phyloP scores from a whole-genome alignment of 2,329 filamentous ascomycete species.

The Aspergillus intermedius region DNA sequence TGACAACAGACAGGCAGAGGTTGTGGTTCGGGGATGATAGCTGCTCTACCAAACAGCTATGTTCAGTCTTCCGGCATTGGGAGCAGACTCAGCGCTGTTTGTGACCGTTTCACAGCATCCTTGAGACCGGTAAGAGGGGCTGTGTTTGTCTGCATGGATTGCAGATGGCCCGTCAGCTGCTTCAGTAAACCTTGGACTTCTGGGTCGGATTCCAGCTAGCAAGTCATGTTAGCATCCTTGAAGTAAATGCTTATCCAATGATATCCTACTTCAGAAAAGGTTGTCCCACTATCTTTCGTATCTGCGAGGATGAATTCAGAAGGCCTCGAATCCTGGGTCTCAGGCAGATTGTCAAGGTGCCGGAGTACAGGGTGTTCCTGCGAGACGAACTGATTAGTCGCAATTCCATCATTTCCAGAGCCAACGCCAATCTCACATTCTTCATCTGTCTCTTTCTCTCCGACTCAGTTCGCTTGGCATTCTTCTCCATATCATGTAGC shows the following conservation, averaged over 20 bases:
- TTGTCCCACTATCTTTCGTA: conserved; percentile 17
- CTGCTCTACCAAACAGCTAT: not conserved
- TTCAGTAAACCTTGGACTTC: conserved; percentile 30
- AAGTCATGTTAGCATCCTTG: conserved; percentile 7
- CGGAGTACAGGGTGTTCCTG: conserved; percentile 38
- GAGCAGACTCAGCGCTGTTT: conserved; percentile 28
- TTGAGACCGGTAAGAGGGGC: conserved; percentile 30
- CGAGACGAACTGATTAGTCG: conserved; percentile 11
- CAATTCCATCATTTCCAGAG: not conserved
- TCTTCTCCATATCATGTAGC: conserved; percentile 38
- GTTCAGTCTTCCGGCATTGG: conserved; percentile 27
- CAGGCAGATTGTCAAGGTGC: conserved; percentile 23
- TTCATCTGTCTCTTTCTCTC: conserved; percentile 36
- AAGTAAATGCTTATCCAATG: not conserved
- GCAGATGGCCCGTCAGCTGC: conserved; percentile 38
- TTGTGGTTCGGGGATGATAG: not conserved
- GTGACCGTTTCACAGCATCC: conserved; percentile 33
- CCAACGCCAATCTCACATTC: conserved; percentile 25
- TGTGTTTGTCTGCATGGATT: conserved; percentile 39
- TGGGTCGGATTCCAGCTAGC: conserved; percentile 33
- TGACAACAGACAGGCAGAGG: not conserved
- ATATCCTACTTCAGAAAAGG: conserved; percentile 28
- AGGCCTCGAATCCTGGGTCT: conserved; percentile 8
- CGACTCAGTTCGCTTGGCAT: conserved; percentile 33
- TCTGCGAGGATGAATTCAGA: conserved; percentile 24